Evolutionary conservation across 2,329 filamentous ascomycete species (phyloP).

Genomic region (Neofusicoccum laricinum): DNA sequence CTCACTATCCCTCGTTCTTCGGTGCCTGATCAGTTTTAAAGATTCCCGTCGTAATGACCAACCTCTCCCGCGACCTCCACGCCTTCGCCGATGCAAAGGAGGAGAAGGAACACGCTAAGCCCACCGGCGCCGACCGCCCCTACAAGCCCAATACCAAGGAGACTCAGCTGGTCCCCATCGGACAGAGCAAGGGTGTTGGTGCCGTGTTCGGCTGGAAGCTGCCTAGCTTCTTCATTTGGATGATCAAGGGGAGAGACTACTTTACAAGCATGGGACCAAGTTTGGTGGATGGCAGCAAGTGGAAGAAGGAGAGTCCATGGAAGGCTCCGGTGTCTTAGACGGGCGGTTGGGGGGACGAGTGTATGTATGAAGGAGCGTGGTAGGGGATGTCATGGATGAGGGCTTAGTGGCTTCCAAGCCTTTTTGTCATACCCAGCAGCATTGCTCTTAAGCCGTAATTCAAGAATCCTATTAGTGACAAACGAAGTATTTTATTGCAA

Average conservation of each 20-base stretch:
- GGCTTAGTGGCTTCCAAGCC: no score
- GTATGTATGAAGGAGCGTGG: background rate
- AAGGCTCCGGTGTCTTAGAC: slow-evolving; percentile 20
- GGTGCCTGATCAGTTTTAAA: background rate
- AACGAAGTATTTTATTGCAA: no score
- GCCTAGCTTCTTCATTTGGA: slow-evolving; percentile 32
- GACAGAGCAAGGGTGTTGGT: slow-evolving; percentile 25
- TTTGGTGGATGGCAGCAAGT: slow-evolving; percentile 30
- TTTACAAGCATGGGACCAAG: slow-evolving; percentile 25
- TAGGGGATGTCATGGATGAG: no score
- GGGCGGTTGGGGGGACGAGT: background rate
- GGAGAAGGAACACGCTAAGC: slow-evolving; percentile 9
- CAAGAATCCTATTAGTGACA: no score
- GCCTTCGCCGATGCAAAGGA: slow-evolving; percentile 19
- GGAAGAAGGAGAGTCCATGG: slow-evolving; percentile 36
- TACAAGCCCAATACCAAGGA: slow-evolving; percentile 23
- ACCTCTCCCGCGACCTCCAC: slow-evolving; percentile 48
- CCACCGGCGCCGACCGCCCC: slow-evolving; percentile 20
- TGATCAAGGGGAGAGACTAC: slow-evolving; percentile 38
- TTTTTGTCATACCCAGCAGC: background rate
- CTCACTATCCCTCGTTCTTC: background rate
- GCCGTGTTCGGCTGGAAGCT: slow-evolving; percentile 30
- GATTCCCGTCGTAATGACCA: slow-evolving; percentile 41
- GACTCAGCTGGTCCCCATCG: slow-evolving; percentile 27
- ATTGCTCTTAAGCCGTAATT: background rate